A percentile compares a stretch with the other conserved stretches of the same genome.
Evolutionary conservation across 495 filamentous ascomycete species (phyloP).

Genomic region (Cenococcum geophilum): DNA sequence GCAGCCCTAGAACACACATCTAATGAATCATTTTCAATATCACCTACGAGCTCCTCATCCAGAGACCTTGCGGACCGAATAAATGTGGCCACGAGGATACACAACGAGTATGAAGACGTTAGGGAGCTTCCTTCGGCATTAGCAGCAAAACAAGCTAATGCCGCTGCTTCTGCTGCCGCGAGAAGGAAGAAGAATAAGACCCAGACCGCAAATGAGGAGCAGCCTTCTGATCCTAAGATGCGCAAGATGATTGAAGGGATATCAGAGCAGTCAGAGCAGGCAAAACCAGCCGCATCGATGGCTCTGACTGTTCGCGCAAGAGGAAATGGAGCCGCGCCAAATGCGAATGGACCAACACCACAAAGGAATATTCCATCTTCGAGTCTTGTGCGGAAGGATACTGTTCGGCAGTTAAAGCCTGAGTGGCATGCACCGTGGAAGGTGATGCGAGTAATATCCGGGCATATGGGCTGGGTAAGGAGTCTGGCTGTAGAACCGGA

Average conservation of each 20-base stretch:
- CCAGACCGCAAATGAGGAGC: constrained; percentile 38
- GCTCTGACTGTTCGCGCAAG: constrained; percentile 52
- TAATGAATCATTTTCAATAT: constrained; percentile 38
- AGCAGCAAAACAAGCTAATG: constrained; percentile 73
- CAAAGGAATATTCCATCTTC: constrained; percentile 48
- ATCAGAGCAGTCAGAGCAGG: constrained; percentile 39
- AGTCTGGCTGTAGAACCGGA: constrained; percentile 86
- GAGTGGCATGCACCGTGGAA: constrained; percentile 99
- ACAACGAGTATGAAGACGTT: constrained; percentile 76
- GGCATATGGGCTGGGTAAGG: constrained; percentile 94
- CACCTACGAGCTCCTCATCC: constrained; percentile 49
- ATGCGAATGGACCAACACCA: constrained; percentile 44
- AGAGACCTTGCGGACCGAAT: constrained; percentile 44
- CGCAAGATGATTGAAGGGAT: constrained; percentile 68
- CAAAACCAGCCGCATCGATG: constrained; percentile 45
- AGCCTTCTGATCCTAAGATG: constrained; percentile 51
- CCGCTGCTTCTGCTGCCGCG: constrained; percentile 51
- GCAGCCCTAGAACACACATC: constrained; percentile 26
- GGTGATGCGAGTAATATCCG: constrained; percentile 94
- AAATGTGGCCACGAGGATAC: constrained; percentile 55
- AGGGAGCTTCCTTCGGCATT: constrained; percentile 76
- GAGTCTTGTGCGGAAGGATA: constrained; percentile 61
- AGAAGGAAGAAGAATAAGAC: constrained; percentile 53
- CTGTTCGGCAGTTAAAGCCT: constrained; percentile 67
- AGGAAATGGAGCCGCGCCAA: constrained; percentile 38